Percentiles rank a stretch among this genome's conserved stretches.
Conservation (phyloP, 2,329 filamentous ascomycete species). For the Sporothrix phasma region DNA sequence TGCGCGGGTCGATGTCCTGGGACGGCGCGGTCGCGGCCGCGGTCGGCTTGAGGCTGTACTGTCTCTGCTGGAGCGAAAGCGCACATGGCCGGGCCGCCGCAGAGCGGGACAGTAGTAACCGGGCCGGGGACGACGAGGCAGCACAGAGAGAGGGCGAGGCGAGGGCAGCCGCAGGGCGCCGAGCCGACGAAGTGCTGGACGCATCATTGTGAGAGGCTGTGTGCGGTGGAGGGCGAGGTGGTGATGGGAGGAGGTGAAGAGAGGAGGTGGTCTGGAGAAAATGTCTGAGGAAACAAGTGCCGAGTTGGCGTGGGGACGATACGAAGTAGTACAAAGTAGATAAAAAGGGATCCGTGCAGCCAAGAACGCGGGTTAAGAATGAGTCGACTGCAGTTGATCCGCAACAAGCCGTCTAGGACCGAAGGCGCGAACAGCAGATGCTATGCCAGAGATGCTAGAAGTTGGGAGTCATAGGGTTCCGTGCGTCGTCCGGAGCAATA, state of each 20-base stretch:
- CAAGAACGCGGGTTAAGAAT: not conserved
- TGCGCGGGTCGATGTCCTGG: constrained; percentile 64
- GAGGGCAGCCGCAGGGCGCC: constrained; percentile 25
- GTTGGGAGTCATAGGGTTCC: not conserved
- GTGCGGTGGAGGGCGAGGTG: constrained; percentile 1
- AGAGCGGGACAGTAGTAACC: constrained; percentile 16
- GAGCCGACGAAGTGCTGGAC: constrained; percentile 34
- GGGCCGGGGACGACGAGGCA: constrained; percentile 3
- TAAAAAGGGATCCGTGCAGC: not conserved
- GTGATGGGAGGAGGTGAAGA: constrained; percentile 9
- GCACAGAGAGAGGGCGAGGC: not conserved
- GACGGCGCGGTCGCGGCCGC: constrained; percentile 43
- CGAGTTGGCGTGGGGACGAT: too few species aligned
- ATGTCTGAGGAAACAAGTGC: too few species aligned
- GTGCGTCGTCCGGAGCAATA: constrained; percentile 3
- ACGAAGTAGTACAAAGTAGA: not conserved
- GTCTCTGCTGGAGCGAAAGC: constrained; percentile 25
- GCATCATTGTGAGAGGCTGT: constrained; percentile 31
- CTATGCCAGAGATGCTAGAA: not conserved
- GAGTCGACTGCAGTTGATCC: constrained; percentile 3
- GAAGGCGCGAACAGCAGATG: not conserved
- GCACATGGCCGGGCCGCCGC: constrained; percentile 1
- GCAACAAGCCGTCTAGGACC: not conserved
- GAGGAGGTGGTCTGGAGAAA: not conserved
- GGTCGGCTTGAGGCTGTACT: constrained; percentile 45